These are phyloP conservation scores for Macrocybe gigantea DNA, from an alignment of 768 basidiomycete species.

Conservation along the genomic window DNA sequence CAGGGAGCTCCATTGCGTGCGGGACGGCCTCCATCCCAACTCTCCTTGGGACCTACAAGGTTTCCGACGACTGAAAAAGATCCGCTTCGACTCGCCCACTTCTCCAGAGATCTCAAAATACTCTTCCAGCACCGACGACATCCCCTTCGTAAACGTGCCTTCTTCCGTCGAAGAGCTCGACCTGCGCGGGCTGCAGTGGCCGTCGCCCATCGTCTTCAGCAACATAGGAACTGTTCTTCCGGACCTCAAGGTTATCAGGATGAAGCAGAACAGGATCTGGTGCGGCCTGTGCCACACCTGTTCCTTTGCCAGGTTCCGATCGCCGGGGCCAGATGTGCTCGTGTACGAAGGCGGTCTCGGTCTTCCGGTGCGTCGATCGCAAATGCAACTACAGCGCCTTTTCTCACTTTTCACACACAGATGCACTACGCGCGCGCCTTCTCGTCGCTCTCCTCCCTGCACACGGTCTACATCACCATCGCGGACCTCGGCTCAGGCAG, in stretches of 20 bases:
- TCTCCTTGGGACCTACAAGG: conserved; percentile 20
- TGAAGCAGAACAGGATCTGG: conserved; percentile 23
- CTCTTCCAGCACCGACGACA: conserved; percentile 7
- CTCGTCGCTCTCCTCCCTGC: conserved; percentile 16
- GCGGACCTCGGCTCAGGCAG: conserved; percentile 18
- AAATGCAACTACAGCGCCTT: not conserved
- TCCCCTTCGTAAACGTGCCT: conserved; percentile 21
- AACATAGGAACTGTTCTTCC: conserved; percentile 15
- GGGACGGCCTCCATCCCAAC: conserved; percentile 11
- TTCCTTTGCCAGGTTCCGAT: conserved; percentile 17
- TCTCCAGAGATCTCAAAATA: conserved; percentile 9
- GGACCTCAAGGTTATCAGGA: conserved; percentile 17
- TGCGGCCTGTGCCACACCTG: conserved; percentile 31
- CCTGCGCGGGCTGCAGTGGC: conserved; percentile 23
- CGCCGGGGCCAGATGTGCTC: conserved; percentile 17
- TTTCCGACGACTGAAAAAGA: conserved; percentile 13
- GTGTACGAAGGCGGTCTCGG: conserved; percentile 26
- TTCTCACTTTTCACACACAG: conserved; percentile 10
- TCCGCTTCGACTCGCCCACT: conserved; percentile 24
- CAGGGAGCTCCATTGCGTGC: conserved; percentile 25
- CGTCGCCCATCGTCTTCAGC: conserved; percentile 22
- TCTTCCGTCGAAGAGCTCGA: conserved; percentile 20
- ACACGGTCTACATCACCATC: conserved; percentile 23
- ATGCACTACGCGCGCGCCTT: conserved; percentile 26
- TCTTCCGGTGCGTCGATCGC: conserved; percentile 21